phyloP scores from a whole-genome alignment of 2,329 filamentous ascomycete species.

The Phyllosticta citribraziliensis region DNA sequence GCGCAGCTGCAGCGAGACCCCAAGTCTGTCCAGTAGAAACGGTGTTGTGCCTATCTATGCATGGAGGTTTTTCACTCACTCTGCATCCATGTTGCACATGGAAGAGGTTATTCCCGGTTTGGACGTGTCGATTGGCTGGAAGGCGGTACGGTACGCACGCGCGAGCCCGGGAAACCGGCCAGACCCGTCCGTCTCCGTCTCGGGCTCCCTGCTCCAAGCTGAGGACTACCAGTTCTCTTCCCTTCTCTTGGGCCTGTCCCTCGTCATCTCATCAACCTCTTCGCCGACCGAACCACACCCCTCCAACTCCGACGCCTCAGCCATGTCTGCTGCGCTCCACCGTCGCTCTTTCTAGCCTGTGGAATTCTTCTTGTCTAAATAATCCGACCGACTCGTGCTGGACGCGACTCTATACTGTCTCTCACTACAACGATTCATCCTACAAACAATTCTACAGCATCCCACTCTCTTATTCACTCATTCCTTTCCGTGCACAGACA shows the following conservation, averaged over 20 bases:
- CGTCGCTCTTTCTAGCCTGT: conserved; percentile 8
- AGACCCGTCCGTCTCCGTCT: too few species aligned
- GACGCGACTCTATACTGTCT: conserved; percentile 5
- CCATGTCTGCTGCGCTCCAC: conserved; percentile 9
- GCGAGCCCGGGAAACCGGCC: too few species aligned
- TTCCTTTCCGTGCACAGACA: not conserved
- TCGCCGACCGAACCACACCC: not conserved
- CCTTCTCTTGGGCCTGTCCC: not conserved
- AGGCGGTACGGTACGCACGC: too few species aligned
- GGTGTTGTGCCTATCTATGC: not conserved
- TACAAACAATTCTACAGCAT: not conserved
- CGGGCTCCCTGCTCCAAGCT: too few species aligned
- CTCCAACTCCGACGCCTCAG: conserved; percentile 4
- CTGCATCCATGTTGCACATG: not conserved
- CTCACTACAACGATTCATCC: not conserved
- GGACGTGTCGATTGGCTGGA: not conserved
- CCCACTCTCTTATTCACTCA: not conserved
- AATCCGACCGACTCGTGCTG: conserved; percentile 9
- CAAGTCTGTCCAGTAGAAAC: not conserved
- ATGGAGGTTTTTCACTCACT: not conserved
- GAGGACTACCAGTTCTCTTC: not conserved
- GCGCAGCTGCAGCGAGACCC: not conserved
- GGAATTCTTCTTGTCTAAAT: not conserved
- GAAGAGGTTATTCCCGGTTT: not conserved
- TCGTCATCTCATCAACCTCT: not conserved